A percentile compares a stretch with the other conserved stretches of the same genome.
Conservation (phyloP, 2,329 filamentous ascomycete genomes). For the Trichoderma simmonsii region DNA sequence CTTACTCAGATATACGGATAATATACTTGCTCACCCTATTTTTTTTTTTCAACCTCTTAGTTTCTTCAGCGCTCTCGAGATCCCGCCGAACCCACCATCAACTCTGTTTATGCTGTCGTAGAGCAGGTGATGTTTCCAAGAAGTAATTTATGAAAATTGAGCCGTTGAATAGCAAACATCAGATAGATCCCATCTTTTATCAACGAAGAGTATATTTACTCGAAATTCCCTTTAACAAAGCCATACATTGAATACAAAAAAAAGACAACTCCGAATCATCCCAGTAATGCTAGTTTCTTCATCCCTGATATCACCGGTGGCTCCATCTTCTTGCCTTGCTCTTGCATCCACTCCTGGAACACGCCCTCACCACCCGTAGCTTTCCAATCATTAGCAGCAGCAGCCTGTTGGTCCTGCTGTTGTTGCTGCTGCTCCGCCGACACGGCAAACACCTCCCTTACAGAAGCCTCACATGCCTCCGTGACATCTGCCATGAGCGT, state of each 20-base stretch:
- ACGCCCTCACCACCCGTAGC: slow-evolving; percentile 52
- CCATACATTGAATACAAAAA: background rate
- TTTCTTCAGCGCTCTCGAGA: background rate
- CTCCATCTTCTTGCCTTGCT: slow-evolving; percentile 43
- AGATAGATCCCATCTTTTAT: background rate
- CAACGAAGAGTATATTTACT: background rate
- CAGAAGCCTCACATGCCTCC: slow-evolving; percentile 62
- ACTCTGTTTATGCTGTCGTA: too few relatives aligned
- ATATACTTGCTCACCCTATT: background rate
- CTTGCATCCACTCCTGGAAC: slow-evolving; percentile 49
- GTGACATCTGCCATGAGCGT: slow-evolving; percentile 70
- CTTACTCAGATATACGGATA: background rate
- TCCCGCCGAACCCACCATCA: background rate
- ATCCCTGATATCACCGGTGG: slow-evolving; percentile 49
- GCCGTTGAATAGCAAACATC: background rate
- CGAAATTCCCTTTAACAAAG: background rate
- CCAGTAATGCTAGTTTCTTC: slow-evolving; percentile 50
- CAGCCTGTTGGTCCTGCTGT: slow-evolving; percentile 20
- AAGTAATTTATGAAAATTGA: background rate
- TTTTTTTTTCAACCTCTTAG: background rate
- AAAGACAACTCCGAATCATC: slow-evolving; percentile 30
- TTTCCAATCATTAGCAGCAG: slow-evolving; percentile 28
- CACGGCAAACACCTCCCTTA: slow-evolving; percentile 64
- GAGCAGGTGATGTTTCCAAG: background rate
- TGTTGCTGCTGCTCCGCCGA: slow-evolving; percentile 22